phyloP scores from a whole-genome alignment of 1,284 basidiomycete genomes.

The Austroboletus novae-zelandiae region DNA sequence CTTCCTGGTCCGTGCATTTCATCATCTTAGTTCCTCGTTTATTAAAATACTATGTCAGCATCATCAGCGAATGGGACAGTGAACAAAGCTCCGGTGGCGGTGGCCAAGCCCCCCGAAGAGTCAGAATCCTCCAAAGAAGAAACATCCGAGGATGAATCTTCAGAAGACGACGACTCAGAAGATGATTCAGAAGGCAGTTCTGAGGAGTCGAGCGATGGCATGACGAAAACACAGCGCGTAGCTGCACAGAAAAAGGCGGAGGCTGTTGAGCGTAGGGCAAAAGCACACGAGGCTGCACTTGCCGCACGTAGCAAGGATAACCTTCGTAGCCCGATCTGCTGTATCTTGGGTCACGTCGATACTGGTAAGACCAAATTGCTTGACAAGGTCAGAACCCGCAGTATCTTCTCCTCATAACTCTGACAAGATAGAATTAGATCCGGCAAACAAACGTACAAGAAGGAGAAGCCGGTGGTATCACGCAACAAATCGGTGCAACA shows the following conservation, averaged over 20 bases:
- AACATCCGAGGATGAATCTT: constrained; percentile 44
- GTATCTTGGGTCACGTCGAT: constrained; percentile 99
- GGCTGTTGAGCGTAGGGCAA: constrained; percentile 77
- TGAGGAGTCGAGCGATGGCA: constrained; percentile 55
- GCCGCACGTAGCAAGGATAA: constrained; percentile 89
- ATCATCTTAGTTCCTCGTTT: neutral
- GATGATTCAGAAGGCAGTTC: constrained; percentile 47
- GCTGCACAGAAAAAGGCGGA: constrained; percentile 80
- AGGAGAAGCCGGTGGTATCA: constrained; percentile 99
- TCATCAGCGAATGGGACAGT: constrained; percentile 4
- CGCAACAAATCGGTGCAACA: constrained; percentile 99
- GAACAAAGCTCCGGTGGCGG: constrained; percentile 1
- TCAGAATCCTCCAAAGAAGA: constrained; percentile 42
- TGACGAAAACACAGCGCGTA: constrained; percentile 62
- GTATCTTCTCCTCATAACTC: constrained; percentile 3
- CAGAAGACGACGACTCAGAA: constrained; percentile 37
- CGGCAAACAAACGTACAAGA: constrained; percentile 99
- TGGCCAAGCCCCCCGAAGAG: constrained; percentile 21
- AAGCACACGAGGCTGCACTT: constrained; percentile 84
- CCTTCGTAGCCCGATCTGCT: constrained; percentile 96
- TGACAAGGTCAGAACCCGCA: constrained; percentile 73
- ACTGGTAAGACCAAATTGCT: constrained; percentile 98
- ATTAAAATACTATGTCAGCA: constrained; percentile 1
- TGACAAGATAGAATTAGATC: constrained; percentile 56
- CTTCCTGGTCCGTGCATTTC: constrained; percentile 10